Conservation (phyloP, 2,329 filamentous ascomycete species). For the Dothistroma septosporum region DNA sequence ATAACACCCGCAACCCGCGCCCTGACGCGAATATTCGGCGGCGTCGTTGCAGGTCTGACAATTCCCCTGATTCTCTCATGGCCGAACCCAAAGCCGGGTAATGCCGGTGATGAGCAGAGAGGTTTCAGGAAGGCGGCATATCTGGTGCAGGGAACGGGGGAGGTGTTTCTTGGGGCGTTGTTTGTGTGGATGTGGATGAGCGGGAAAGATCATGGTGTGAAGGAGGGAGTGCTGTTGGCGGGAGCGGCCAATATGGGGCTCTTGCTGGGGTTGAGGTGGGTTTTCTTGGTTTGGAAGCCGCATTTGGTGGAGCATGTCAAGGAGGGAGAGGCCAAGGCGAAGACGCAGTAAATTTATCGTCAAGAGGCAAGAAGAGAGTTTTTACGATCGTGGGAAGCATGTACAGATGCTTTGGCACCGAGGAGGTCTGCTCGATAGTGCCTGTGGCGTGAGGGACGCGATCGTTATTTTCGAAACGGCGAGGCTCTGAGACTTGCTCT, state of each 20-base stretch:
- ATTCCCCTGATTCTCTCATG: conserved; percentile 11
- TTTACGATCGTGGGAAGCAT: too few species aligned
- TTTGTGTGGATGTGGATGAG: conserved; percentile 2
- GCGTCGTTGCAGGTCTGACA: conserved; percentile 7
- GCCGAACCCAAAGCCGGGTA: conserved; percentile 1
- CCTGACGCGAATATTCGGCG: conserved; percentile 10
- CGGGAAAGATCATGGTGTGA: conserved; percentile 7
- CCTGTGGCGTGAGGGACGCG: too few species aligned
- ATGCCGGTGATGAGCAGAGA: conserved; percentile 2
- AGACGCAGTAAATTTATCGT: background rate
- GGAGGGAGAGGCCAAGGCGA: background rate
- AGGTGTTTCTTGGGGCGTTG: conserved; percentile 6
- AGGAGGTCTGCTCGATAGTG: too few species aligned
- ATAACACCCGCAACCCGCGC: conserved; percentile 5
- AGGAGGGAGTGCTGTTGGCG: conserved; percentile 2
- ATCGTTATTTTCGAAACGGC: too few species aligned
- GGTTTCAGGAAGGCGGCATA: conserved; percentile 11
- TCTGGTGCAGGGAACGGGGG: conserved; percentile 10
- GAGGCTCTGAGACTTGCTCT: too few species aligned
- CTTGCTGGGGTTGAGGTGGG: conserved; percentile 6
- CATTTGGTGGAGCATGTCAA: conserved; percentile 8
- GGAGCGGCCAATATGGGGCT: conserved; percentile 3
- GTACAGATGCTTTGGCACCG: too few species aligned
- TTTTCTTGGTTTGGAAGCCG: conserved; percentile 11
- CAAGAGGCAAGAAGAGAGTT: too few species aligned